Evolutionary conservation across 2,329 filamentous ascomycete species (phyloP), one percentile per base, ranked within the genome.

Genomic region (Purpureocillium takamizusanense): DNA sequence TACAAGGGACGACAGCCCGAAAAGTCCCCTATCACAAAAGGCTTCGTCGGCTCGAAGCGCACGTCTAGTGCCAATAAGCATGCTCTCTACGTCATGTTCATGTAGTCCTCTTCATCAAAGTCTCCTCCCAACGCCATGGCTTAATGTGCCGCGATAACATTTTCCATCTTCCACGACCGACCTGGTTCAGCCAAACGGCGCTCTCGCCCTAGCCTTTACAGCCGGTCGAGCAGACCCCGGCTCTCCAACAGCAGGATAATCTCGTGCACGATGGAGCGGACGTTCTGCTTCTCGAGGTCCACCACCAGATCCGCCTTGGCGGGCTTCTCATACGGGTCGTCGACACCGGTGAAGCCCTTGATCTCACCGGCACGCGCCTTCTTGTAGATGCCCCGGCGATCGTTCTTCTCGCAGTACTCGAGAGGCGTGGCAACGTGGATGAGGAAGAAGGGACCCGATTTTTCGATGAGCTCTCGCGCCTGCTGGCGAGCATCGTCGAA

Each of bases 291-390:
- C 66, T 85, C 81, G 40, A 83, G 62, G 62, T 97, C 84, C 30
- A 97, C 90, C 5, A 79, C 78, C 48, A 98, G 71, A 60, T 97
- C 81, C 25, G 89, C 77, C 66, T 90, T 88, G 49, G 66, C 54
- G 9, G 92, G 92, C 16, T 64, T 59, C 79, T 98, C 92, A 59
- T 98, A 98, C 35, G 92, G 89, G 69, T 97, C 90, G 59, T 97
- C 90, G 41, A 98, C 88, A 54, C 92, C 92, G 7, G 92, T 98
- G 76, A 98, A 98, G 47, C 89, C 89, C 78, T 89, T 92, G 66
- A 98, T 94, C 70, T 95, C 85, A 42, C 92, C 92, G 15, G 72
- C 75, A 46, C 92, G 78, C 31, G 92, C 92, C 60, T 78, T 77
- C 49, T 75, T 75, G 66, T 97, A 98, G 57, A 95, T 81, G 43